Percentiles rank a stretch among this genome's conserved stretches.
These are phyloP conservation scores for Amylocystis lapponica DNA, from an alignment of 768 basidiomycete genomes.

Conservation along the genomic window DNA sequence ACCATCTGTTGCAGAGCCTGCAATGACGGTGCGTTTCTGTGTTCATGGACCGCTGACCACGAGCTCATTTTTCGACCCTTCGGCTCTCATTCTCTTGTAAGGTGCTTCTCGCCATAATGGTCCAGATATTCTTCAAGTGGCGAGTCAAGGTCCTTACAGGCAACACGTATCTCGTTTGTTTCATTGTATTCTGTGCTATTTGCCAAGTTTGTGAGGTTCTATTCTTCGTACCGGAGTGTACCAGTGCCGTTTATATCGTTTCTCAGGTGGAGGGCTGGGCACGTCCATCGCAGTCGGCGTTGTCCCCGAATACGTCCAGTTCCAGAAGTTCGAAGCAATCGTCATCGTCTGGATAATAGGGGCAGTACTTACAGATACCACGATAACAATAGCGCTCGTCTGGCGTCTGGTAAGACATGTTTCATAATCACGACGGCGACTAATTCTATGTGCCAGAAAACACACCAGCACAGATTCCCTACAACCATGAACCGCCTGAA, in stretches of 20 bases:
- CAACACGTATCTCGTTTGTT: too few species aligned
- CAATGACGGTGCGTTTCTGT: constrained; percentile 9
- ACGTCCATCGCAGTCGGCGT: background rate
- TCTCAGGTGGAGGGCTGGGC: background rate
- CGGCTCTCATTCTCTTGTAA: too few species aligned
- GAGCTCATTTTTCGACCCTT: too few species aligned
- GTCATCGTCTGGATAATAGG: background rate
- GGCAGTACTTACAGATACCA: background rate
- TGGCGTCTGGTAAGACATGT: background rate
- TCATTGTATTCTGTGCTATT: too few species aligned
- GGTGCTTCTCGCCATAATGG: constrained; percentile 17
- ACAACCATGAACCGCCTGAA: constrained; percentile 11
- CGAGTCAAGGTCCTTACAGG: too few species aligned
- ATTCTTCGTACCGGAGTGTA: too few species aligned
- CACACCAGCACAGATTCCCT: background rate
- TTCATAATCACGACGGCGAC: background rate
- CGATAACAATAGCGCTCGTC: background rate
- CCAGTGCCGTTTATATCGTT: too few species aligned
- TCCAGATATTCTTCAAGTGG: constrained; percentile 10
- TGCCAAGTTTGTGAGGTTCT: too few species aligned
- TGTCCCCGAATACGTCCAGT: background rate
- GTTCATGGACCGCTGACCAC: too few species aligned
- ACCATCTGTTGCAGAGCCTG: constrained; percentile 9
- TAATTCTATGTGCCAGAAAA: background rate
- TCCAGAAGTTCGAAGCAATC: background rate